A percentile compares a stretch with the other conserved stretches of the same genome.
Conservation (phyloP, 768 basidiomycete genomes). For the Jaapia argillacea region DNA sequence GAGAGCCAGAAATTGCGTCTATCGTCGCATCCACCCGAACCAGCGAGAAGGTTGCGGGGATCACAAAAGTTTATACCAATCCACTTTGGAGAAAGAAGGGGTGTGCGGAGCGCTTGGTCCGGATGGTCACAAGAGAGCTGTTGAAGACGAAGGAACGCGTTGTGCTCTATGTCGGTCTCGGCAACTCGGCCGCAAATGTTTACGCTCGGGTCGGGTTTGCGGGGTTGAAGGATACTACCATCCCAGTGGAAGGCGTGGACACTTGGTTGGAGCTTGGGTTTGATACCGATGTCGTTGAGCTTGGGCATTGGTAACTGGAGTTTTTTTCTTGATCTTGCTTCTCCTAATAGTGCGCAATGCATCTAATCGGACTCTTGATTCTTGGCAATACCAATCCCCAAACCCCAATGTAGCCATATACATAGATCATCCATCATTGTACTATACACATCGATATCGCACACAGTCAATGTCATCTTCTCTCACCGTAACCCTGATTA, state of each 20-base stretch:
- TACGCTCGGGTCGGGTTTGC: conserved; percentile 61
- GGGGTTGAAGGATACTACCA: conserved; percentile 25
- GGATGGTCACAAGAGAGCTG: conserved; percentile 40
- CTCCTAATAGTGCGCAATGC: too few species aligned
- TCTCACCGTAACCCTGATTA: too few species aligned
- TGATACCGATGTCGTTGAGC: conserved; percentile 28
- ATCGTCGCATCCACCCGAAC: conserved; percentile 63
- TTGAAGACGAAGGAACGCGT: conserved; percentile 30
- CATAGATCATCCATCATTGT: too few species aligned
- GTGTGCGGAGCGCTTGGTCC: conserved; percentile 53
- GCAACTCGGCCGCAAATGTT: conserved; percentile 42
- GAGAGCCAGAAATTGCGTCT: conserved; percentile 39
- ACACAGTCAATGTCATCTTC: too few species aligned
- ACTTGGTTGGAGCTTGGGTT: conserved; percentile 62
- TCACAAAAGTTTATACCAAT: conserved; percentile 66
- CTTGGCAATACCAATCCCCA: too few species aligned
- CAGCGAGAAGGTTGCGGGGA: conserved; percentile 42
- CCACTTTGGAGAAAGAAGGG: conserved; percentile 38
- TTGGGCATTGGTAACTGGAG: conserved; percentile 69
- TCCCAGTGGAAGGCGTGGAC: conserved; percentile 3
- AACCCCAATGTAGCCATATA: too few species aligned
- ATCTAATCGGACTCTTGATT: too few species aligned
- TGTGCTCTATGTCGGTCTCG: conserved; percentile 57
- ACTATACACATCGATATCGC: too few species aligned
- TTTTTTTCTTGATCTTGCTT: too few species aligned